Conservation (phyloP, 2,329 filamentous ascomycete genomes). For the Pseudomassariella vexata region DNA sequence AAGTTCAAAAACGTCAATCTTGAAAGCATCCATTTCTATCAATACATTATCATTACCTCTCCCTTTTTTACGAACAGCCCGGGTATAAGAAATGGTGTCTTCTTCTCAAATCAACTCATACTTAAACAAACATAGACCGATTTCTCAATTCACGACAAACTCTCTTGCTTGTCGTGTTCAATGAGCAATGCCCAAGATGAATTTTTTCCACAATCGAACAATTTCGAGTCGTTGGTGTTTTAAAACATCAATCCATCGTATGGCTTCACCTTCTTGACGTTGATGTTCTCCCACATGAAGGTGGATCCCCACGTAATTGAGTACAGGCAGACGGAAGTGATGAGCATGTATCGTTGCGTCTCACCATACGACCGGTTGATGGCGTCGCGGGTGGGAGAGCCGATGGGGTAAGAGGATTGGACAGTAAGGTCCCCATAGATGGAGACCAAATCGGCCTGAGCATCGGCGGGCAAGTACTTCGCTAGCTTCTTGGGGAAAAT, state of each 20-base stretch:
- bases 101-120: too few relatives aligned
- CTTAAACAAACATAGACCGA: too few relatives aligned
- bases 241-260: conserved; percentile 21
- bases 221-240: too few relatives aligned
- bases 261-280: conserved; percentile 31
- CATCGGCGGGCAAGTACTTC: conserved; percentile 35
- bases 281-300: conserved; percentile 34
- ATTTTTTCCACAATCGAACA: too few relatives aligned
- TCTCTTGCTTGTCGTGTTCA: too few relatives aligned
- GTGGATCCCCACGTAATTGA: conserved; percentile 32
- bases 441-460: conserved; percentile 25
- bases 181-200: too few relatives aligned
- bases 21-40: too few relatives aligned
- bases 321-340: conserved; percentile 27
- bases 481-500: conserved; percentile 42
- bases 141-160: too few relatives aligned
- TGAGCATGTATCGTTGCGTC: conserved; percentile 36
- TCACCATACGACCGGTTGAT: conserved; percentile 49
- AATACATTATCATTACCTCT: too few relatives aligned
- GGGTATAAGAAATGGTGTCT: too few relatives aligned
- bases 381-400: conserved; percentile 37
- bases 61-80: too few relatives aligned
- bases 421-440: conserved; percentile 44
- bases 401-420: conserved; percentile 42
- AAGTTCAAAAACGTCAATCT: too few relatives aligned